Base-by-base conservation (phyloP, 192 early-diverging fungal species). In the Allomyces macrogynus region DNA sequence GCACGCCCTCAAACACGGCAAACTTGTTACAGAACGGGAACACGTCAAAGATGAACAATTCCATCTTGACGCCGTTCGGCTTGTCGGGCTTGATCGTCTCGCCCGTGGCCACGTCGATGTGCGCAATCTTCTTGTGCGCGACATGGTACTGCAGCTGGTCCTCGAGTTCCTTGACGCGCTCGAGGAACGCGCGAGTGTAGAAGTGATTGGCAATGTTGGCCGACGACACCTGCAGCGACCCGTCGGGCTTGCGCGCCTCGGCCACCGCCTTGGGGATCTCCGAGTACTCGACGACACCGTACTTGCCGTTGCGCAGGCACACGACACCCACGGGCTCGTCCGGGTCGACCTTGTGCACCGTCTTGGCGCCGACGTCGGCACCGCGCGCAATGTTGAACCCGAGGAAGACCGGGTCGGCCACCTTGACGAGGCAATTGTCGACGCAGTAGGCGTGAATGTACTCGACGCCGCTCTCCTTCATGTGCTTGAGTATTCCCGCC, bases 161-260 rank as follows among this genome's bases (percentile, higher is more conserved):
- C 72, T 95, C 92, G 68, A 95, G 83, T 18, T 81, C 78, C 66
- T 92, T 86, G 63, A 95, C 82, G 60, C 84, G 80, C 65, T 88
- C 75, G 71, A 99, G 77, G 72, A 99, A 99, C 63, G 82, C 93
- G 26, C 83, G 76, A 24, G 92, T 87, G 78, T 93, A 99, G 74
- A 92, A 99, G 79, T 99, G 95, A 80, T 95, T 99, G 74, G 87
- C 92, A 81, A 99, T 95, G 75, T 99, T 99, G 43, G 86, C 95
- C 3, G 95, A 92, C 57, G 87, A 87, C 78, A 88, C 95, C 1
- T 80, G 74, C 40, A 99, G 81, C 64, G 83, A 75, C 9, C 86
- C 86, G 68, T 80, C 83, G 23, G 77, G 67, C 61, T 89, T 82
- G 63, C 79, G 81, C 16, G 49, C 49, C 61, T 80, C 83, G 18